Base-by-base conservation (phyloP, 2,329 filamentous ascomycete genomes). In the Alternaria gaisen region DNA sequence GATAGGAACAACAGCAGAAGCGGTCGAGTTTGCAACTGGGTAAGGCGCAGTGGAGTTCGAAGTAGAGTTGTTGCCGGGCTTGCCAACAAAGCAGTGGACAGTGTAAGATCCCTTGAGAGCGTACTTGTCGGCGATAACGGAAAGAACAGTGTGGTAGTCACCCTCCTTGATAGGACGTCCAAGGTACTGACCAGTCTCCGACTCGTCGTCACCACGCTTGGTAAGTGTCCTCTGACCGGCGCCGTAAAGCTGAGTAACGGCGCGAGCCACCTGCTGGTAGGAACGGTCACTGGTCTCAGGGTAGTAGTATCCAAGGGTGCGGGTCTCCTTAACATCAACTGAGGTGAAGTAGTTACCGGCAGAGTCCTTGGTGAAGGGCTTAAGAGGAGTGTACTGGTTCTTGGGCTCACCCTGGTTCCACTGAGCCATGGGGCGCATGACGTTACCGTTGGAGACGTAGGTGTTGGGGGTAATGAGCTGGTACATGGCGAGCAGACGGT, bases 391-490 rank as follows among this genome's bases (percentile, higher is more conserved):
- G 56, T 82, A 80, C 1, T 82, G 79, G 65, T 87, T 83, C 71
- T 89, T 85, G 1, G 61, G 38, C 65, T 77, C 74, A 43, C 71
- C 43, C 79, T 69, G 66, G 86, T 85, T 66, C 77, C 77, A 77
- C 67, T 77, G 72, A 34, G 73, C 72, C 72, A 74, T 76, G 59
- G 60, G 53, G 16, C 66, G 72, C 64, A 65, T 66, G 58, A 75
- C 69, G 65, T 67, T 70, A 24, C 74, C 74, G 55, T 9, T 89
- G 82, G 53, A 79, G 16, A 93, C 85, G 79, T 88, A 95, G n/a
- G 86, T 86, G 44, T 87, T 81, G 1, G 91, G 90, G 60, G 93
- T 85, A 14, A 94, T 78, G 3, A 85, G 81, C 80, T 95, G 92
- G 90, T 91, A 94, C 73, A 96, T 86, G 54, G 91, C 87, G 77